These are phyloP conservation scores for Apiospora malaysiana DNA, from an alignment of 2,329 filamentous ascomycete genomes.

Conservation along the genomic window DNA sequence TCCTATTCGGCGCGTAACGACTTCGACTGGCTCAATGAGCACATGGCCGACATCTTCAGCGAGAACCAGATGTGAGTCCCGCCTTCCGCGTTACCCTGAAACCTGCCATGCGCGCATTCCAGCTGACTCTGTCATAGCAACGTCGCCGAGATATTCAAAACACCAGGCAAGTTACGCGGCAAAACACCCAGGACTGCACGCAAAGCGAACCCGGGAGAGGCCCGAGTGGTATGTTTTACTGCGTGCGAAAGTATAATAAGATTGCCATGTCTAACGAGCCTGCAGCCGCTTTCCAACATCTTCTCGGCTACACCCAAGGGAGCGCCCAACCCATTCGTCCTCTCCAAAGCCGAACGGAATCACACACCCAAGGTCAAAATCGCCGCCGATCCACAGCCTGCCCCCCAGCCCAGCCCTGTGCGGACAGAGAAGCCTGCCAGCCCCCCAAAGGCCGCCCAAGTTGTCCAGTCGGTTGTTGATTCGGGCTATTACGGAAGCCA, in stretches of 20 bases:
- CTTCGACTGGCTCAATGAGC: slow-evolving; percentile 97
- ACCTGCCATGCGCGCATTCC: neutral
- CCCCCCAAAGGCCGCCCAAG: slow-evolving; percentile 35
- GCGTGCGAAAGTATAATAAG: slow-evolving; percentile 34
- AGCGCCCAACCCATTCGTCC: slow-evolving; percentile 60
- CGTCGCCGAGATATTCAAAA: slow-evolving; percentile 95
- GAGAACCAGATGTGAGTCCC: slow-evolving; percentile 80
- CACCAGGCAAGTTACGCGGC: slow-evolving; percentile 80
- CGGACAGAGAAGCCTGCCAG: slow-evolving; percentile 19
- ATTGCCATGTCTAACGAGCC: slow-evolving; percentile 25
- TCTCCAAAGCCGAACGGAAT: slow-evolving; percentile 52
- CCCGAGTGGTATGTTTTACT: slow-evolving; percentile 64
- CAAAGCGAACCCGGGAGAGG: slow-evolving; percentile 63
- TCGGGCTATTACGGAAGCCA: slow-evolving; percentile 78
- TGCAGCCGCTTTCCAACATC: slow-evolving; percentile 64
- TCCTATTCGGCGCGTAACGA: slow-evolving; percentile 91
- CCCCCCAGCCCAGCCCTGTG: slow-evolving; percentile 33
- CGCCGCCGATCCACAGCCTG: slow-evolving; percentile 55
- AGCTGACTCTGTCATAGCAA: slow-evolving; percentile 64
- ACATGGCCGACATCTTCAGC: slow-evolving; percentile 94
- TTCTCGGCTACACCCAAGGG: slow-evolving; percentile 62
- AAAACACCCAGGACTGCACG: slow-evolving; percentile 78
- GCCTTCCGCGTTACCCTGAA: neutral
- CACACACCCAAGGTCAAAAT: slow-evolving; percentile 65
- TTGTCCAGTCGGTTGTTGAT: slow-evolving; percentile 53